Evolutionary conservation across 2,329 filamentous ascomycete species (phyloP), one percentile per base, ranked within the genome.

Genomic region (Rasamsonia emersonii): DNA sequence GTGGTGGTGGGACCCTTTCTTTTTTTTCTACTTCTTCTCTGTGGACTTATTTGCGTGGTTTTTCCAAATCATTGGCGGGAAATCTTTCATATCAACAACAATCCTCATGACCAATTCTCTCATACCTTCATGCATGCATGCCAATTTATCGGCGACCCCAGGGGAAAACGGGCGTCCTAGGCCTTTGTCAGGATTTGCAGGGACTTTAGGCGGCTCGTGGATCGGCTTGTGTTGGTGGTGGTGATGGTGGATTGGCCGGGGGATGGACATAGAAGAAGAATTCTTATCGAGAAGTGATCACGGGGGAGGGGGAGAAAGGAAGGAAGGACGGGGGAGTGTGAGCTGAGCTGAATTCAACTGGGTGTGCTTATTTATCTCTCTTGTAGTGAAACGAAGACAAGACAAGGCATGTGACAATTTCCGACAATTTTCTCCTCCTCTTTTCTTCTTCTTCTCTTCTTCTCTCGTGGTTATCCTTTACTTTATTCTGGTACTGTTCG

Each of bases 71-170:
- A 38, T 44, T 47, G 48, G 43, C 43, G 50, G 50, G 48, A 48
- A 48, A 51, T 53, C 45, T 46, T 49, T 53, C n/a, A n/a, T n/a
- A n/a, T n/a, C n/a, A 50, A 48, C 43, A 47, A 55, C 49, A 54
- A 56, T 56, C 50, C 47, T 56, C 53, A 58, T 55, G 54, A 56
- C 50, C 47, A 47, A 50, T 41, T 37, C 34, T 41, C 38, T 42
- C 43, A 43, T 43, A 42, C n/a, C n/a, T n/a, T 50, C 36, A 51
- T 55, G 50, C 51, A 50, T 56, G 46, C 46, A 51, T 52, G 62
- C 61, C 41, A 52, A 63, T 39, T 57, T 25, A 13, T 23, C 26
- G 30, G 30, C 30, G 18, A n/a, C n/a, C n/a, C n/a, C n/a, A n/a
- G n/a, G n/a, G n/a, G n/a, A n/a, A n/a, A n/a, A n/a, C n/a, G n/a